Conservation (phyloP, 345 rosid species). For the Camelina sativa region DNA sequence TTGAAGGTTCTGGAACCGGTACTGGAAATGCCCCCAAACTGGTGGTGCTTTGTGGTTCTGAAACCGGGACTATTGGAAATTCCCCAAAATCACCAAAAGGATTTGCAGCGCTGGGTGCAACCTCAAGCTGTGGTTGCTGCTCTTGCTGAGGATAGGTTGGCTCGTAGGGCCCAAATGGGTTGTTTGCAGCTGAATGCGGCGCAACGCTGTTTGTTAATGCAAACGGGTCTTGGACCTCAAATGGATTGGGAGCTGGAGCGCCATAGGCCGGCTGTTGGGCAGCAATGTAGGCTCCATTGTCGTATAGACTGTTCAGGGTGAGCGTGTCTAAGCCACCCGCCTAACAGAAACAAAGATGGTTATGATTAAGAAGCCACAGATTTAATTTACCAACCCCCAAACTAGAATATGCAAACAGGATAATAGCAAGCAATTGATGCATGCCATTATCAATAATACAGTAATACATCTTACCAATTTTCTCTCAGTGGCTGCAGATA, state of each 20-base stretch:
- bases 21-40: neutral
- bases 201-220: constrained; percentile 50
- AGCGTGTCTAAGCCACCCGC: constrained; percentile 90
- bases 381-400: constrained; percentile 1
- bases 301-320: constrained; percentile 73
- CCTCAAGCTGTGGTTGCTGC: constrained; percentile 50
- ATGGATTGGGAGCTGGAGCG: constrained; percentile 73
- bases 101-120: constrained; percentile 59
- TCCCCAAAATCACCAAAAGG: constrained; percentile 70
- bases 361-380: neutral
- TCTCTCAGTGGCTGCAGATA: constrained; percentile 68
- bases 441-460: constrained; percentile 23
- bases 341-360: constrained; percentile 41
- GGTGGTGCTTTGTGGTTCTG: neutral
- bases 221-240: constrained; percentile 75
- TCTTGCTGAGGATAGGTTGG: constrained; percentile 52
- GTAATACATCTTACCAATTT: constrained; percentile 64
- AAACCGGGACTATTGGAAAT: neutral
- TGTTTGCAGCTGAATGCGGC: constrained; percentile 51
- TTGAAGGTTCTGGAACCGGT: neutral
- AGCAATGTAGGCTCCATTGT: constrained; percentile 66
- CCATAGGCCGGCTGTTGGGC: constrained; percentile 67
- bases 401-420: neutral
- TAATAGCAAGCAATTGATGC: neutral
- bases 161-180: constrained; percentile 77